A percentile compares a stretch with the other conserved stretches of the same genome.
phyloP scores from a whole-genome alignment of 108 stramenopile genomes.

The Bacterosira constricta region DNA sequence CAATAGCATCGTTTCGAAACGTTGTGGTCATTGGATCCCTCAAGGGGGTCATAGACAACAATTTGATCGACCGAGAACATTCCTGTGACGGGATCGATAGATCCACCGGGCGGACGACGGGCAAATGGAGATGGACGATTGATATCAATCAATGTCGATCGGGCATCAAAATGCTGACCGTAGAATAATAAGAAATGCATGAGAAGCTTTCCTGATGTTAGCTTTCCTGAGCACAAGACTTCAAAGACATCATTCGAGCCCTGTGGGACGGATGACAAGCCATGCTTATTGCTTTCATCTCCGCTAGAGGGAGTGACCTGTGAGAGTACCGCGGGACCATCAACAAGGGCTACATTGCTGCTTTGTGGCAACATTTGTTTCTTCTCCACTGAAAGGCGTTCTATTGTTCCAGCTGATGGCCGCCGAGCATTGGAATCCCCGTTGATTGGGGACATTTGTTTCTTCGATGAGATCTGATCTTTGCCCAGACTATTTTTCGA shows the following conservation, averaged over 20 bases:
- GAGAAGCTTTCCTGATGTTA: constrained; percentile 81
- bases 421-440: neutral
- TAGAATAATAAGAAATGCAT: constrained; percentile 89
- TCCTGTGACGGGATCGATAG: constrained; percentile 80
- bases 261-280: constrained; percentile 55
- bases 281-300: neutral
- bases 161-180: constrained; percentile 86
- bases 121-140: constrained; percentile 68
- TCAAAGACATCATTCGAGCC: constrained; percentile 87
- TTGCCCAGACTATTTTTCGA: neutral
- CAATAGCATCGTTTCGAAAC: constrained; percentile 85
- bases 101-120: constrained; percentile 61
- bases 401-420: neutral
- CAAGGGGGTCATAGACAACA: constrained; percentile 86
- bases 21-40: constrained; percentile 80
- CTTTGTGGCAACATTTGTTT: constrained; percentile 20
- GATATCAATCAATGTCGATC: constrained; percentile 75
- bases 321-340: constrained; percentile 11
- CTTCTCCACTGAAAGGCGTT: neutral
- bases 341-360: constrained; percentile 5
- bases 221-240: constrained; percentile 84
- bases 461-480: neutral
- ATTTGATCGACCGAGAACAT: constrained; percentile 87
- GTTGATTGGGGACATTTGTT: neutral
- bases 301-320: constrained; percentile 16